Evolutionary conservation across 1,284 basidiomycete genomes (phyloP).

Genomic region (Somion occarium): DNA sequence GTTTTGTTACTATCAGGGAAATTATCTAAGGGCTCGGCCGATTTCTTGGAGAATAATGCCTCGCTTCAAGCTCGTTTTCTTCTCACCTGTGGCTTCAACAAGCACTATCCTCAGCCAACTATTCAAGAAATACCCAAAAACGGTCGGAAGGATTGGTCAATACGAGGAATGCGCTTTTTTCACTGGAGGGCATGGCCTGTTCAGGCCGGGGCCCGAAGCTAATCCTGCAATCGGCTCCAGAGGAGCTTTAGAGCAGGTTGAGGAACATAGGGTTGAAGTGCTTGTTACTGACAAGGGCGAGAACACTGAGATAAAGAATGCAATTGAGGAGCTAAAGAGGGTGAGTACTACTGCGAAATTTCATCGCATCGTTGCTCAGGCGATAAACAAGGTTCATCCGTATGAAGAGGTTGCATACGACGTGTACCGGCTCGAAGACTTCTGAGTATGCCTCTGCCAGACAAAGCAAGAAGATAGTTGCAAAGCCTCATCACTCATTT

Average conservation of each 20-base stretch:
- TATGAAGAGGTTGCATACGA: conserved; percentile 58
- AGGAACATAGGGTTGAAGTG: conserved; percentile 52
- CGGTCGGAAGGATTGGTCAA: conserved; percentile 44
- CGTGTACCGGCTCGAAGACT: conserved; percentile 45
- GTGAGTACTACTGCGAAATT: conserved; percentile 30
- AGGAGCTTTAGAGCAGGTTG: conserved; percentile 41
- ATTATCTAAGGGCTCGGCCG: no score
- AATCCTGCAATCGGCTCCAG: conserved; percentile 39
- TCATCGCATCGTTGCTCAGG: not conserved
- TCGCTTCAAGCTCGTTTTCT: conserved; percentile 37
- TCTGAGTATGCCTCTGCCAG: conserved; percentile 23
- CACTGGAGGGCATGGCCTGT: conserved; percentile 48
- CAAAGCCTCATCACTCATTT: not conserved
- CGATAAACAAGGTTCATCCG: conserved; percentile 41
- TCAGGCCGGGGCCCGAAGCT: conserved; percentile 37
- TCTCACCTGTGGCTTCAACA: conserved; percentile 38
- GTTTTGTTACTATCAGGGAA: no score
- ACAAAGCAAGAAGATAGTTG: no score
- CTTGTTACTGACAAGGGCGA: conserved; percentile 38
- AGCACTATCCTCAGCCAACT: conserved; percentile 37
- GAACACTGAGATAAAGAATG: conserved; percentile 33
- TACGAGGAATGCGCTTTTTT: conserved; percentile 52
- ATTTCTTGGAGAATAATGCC: no score
- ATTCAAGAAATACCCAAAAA: conserved; percentile 38
- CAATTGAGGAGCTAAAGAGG: conserved; percentile 41